Base-by-base conservation (phyloP, 2,329 filamentous ascomycete species). In the Sphaceloma murrayae region DNA sequence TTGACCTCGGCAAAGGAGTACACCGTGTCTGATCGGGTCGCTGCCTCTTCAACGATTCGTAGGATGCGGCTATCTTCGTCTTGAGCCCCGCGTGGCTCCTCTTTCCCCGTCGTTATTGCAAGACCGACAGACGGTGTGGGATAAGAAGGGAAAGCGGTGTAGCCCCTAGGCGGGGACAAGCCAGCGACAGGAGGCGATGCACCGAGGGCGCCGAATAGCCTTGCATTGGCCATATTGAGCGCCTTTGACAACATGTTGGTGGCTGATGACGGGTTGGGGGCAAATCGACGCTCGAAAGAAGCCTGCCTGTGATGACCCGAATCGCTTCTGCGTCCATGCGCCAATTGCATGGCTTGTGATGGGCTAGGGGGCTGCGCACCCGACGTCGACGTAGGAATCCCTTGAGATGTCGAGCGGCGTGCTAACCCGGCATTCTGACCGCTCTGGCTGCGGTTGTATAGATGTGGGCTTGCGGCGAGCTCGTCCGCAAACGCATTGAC, bases 1-100 rank as follows among this genome's bases (percentile, higher is more conserved):
- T 98, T 98, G 58, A 98, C 89, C 65, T 98, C 89, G 4, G 91
- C 91, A 63, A 98, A 96, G 2, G 89, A 88, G 60, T 88, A 98
- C 2, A 98, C 88, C 34, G 95, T 91, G 61, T 98, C 88, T 58
- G 88, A 95, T 29, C 88, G 75, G 22, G 87, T 91, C 1, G 91
- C 91, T 51, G 85, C 82, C 54, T 96, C 88, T 61, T 98, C 89
- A 46, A 96, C 87, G 33, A 77, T 74, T 56, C 87, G 82, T 2
- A 89, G 78, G 30, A 84, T 79, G 51, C 76, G 77, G 11, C 74
- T 70, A 58, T 96, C 91, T 57, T 95, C 88, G 51, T 95, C 87
- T 14, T 78, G 66, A 2, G 74, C 72, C 3, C 67, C 62, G 31
- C 42, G 42, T 26, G 68, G 72, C 14, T 73, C 70, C 9, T 59